Evolutionary conservation across 2,329 filamentous ascomycete species (phyloP).

Genomic region (Nigrospora sphaerica): DNA sequence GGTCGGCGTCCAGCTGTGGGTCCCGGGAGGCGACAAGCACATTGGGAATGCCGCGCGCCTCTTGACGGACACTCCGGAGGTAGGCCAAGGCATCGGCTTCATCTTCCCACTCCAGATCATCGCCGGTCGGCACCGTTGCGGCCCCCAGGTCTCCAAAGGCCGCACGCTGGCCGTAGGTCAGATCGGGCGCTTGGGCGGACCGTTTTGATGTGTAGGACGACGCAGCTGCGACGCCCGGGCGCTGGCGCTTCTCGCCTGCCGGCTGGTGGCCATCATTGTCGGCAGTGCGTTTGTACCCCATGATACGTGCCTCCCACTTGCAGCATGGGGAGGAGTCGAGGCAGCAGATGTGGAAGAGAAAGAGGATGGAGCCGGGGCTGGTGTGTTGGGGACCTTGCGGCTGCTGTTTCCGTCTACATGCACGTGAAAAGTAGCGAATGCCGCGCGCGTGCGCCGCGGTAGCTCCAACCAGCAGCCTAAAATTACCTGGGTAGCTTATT

Average conservation of each 20-base stretch:
- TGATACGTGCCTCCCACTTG: slow-evolving; percentile 1
- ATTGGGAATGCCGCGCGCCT: slow-evolving; percentile 68
- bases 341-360: too few relatives aligned
- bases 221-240: background rate
- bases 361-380: too few relatives aligned
- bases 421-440: too few relatives aligned
- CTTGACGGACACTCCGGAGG: slow-evolving; percentile 53
- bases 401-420: too few relatives aligned
- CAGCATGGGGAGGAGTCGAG: too few relatives aligned
- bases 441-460: too few relatives aligned
- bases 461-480: too few relatives aligned
- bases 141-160: slow-evolving; percentile 50
- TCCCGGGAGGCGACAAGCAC: slow-evolving; percentile 56
- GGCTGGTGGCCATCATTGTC: slow-evolving; percentile 10
- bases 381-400: too few relatives aligned
- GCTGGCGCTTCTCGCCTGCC: slow-evolving; percentile 12
- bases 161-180: slow-evolving; percentile 48
- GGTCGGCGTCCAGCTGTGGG: slow-evolving; percentile 24
- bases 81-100: slow-evolving; percentile 51
- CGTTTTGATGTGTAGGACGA: slow-evolving; percentile 5
- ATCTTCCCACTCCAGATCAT: slow-evolving; percentile 48
- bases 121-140: slow-evolving; percentile 25
- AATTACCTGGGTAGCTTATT: too few relatives aligned
- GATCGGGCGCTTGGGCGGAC: slow-evolving; percentile 27
- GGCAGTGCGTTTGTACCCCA: slow-evolving; percentile 17